Conservation (phyloP, 2,329 filamentous ascomycete genomes). For the Clonostachys byssicola region DNA sequence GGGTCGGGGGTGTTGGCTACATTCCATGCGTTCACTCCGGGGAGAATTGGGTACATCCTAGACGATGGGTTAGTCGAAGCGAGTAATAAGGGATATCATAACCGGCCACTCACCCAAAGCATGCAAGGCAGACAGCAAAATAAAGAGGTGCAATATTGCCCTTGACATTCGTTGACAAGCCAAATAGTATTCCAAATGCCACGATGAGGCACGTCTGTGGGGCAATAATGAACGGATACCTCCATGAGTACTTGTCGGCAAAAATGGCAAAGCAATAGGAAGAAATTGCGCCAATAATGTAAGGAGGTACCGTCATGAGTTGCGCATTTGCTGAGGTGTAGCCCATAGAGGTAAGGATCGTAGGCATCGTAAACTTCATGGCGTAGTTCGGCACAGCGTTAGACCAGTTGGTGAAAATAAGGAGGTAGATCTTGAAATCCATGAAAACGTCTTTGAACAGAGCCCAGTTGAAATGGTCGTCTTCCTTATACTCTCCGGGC, state of each 20-base stretch:
- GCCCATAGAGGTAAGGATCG: slow-evolving; percentile 33
- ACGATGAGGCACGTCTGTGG: slow-evolving; percentile 25
- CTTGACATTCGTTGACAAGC: slow-evolving; percentile 25
- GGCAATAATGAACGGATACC: slow-evolving; percentile 29
- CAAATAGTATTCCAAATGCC: slow-evolving; percentile 26
- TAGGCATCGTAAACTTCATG: slow-evolving; percentile 26
- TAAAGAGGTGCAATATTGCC: slow-evolving; percentile 34
- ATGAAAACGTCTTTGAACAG: slow-evolving; percentile 31
- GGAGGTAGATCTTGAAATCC: slow-evolving; percentile 40
- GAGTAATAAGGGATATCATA: neutral
- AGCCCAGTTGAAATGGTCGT: slow-evolving; percentile 22
- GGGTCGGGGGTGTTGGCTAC: slow-evolving; percentile 29
- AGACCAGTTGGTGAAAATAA: slow-evolving; percentile 36
- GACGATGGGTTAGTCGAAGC: slow-evolving; percentile 1
- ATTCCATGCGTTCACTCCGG: slow-evolving; percentile 34
- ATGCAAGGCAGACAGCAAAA: slow-evolving; percentile 37
- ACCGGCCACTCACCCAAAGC: slow-evolving; percentile 11
- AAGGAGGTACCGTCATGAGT: slow-evolving; percentile 28
- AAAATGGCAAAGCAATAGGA: slow-evolving; percentile 23
- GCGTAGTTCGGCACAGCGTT: slow-evolving; percentile 29
- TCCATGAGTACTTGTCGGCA: slow-evolving; percentile 28
- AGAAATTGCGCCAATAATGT: slow-evolving; percentile 23
- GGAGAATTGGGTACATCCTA: slow-evolving; percentile 36
- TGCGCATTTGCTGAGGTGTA: slow-evolving; percentile 24
- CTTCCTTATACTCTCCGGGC: slow-evolving; percentile 14